Evolutionary conservation across 75 land plant genomes (phyloP).

Genomic region (Sequoia sempervirens): DNA sequence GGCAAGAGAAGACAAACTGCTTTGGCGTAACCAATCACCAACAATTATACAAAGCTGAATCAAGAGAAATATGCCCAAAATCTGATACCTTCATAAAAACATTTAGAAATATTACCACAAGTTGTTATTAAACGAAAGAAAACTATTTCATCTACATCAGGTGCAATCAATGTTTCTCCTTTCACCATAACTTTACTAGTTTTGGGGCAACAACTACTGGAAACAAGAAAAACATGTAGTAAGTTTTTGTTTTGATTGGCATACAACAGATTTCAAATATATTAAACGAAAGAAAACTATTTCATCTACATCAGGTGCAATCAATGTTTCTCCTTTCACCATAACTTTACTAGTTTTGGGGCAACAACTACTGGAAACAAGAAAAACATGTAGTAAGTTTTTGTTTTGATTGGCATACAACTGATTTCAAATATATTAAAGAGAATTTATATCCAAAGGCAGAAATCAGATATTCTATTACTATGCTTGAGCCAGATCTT

Average conservation of each 20-base stretch:
- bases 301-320: too few relatives aligned
- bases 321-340: background rate
- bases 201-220: background rate
- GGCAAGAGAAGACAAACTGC: slow-evolving; percentile 71
- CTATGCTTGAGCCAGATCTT: background rate
- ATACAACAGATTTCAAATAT: background rate
- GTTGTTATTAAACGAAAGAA: background rate
- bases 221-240: background rate
- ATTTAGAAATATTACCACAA: background rate
- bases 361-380: background rate
- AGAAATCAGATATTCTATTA: background rate
- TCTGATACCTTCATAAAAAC: slow-evolving; percentile 69
- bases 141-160: background rate
- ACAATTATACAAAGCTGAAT: slow-evolving; percentile 89
- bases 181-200: background rate
- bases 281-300: too few relatives aligned
- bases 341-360: background rate
- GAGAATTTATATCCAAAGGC: background rate
- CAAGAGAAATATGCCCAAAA: slow-evolving; percentile 91
- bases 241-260: background rate
- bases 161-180: background rate
- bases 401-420: background rate
- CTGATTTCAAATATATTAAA: background rate
- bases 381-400: background rate
- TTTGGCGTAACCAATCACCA: slow-evolving; percentile 79